These are phyloP conservation scores for Linderina pennispora DNA, from an alignment of 192 early-diverging fungal species.

Conservation along the genomic window DNA sequence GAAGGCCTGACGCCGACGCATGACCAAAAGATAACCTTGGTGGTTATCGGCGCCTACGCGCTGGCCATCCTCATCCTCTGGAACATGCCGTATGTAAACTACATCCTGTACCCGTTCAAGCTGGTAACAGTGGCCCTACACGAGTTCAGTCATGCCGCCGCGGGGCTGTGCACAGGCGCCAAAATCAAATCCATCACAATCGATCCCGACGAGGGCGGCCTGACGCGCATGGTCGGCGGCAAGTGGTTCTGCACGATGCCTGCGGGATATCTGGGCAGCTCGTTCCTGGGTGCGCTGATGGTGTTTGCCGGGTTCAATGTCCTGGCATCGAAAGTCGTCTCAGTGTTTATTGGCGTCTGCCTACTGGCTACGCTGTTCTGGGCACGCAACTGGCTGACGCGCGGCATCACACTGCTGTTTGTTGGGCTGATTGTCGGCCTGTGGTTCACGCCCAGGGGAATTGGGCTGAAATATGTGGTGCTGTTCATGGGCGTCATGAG, in stretches of 20 bases:
- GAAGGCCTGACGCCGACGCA: slow-evolving; percentile 36
- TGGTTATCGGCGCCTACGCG: slow-evolving; percentile 60
- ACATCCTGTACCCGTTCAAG: slow-evolving; percentile 94
- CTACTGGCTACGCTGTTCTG: slow-evolving; percentile 79
- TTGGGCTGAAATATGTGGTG: slow-evolving; percentile 82
- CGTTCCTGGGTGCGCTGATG: slow-evolving; percentile 86
- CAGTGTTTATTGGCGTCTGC: slow-evolving; percentile 77
- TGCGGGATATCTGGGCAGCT: slow-evolving; percentile 86
- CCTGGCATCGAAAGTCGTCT: slow-evolving; percentile 77
- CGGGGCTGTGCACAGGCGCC: slow-evolving; percentile 82
- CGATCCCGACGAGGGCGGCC: slow-evolving; percentile 89
- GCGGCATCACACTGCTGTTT: slow-evolving; percentile 74
- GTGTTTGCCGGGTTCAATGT: slow-evolving; percentile 91
- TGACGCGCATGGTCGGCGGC: slow-evolving; percentile 77
- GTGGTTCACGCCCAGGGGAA: slow-evolving; percentile 74
- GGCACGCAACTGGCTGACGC: slow-evolving; percentile 86
- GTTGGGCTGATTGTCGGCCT: slow-evolving; percentile 73
- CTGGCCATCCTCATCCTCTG: slow-evolving; percentile 70
- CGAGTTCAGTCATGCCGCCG: slow-evolving; percentile 91
- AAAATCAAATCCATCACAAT: slow-evolving; percentile 83
- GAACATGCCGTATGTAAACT: slow-evolving; percentile 80
- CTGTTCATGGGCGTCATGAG: slow-evolving; percentile 95
- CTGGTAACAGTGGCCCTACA: slow-evolving; percentile 88
- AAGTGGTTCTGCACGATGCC: slow-evolving; percentile 78
- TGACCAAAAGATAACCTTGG: slow-evolving; percentile 28